phyloP scores from a whole-genome alignment of 2,329 filamentous ascomycete species.

The Fusarium nodosum region DNA sequence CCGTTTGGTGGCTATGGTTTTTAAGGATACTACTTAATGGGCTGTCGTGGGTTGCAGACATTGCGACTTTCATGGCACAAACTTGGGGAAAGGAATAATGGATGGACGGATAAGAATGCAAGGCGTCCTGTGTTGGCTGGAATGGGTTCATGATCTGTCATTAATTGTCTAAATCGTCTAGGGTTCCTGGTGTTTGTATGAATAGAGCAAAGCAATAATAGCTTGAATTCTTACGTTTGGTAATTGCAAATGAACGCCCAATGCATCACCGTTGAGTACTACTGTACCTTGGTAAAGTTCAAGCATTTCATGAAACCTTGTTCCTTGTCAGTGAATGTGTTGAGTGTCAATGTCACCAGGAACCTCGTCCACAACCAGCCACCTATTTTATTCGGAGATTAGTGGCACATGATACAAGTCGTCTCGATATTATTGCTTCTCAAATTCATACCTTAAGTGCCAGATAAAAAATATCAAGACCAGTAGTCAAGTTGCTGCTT shows the following conservation, averaged over 20 bases:
- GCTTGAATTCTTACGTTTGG: not conserved
- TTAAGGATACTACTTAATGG: slow-evolving; percentile 39
- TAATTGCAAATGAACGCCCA: not conserved
- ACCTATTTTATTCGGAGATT: slow-evolving; percentile 12
- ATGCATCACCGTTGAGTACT: slow-evolving; percentile 30
- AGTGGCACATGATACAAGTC: not conserved
- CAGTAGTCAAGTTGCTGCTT: not conserved
- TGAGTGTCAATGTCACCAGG: slow-evolving; percentile 8
- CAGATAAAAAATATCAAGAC: not conserved
- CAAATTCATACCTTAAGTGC: not conserved
- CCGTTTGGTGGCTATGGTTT: slow-evolving; percentile 54
- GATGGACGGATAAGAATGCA: slow-evolving; percentile 24
- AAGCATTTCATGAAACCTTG: slow-evolving; percentile 27
- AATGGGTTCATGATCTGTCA: slow-evolving; percentile 21
- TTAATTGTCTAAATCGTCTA: not conserved
- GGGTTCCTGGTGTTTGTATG: not conserved
- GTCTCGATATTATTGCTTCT: not conserved
- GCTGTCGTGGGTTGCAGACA: slow-evolving; percentile 50
- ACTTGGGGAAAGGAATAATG: slow-evolving; percentile 22
- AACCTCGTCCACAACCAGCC: slow-evolving; percentile 20
- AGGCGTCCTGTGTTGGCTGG: slow-evolving; percentile 39
- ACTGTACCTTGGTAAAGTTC: not conserved
- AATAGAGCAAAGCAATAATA: slow-evolving; percentile 14
- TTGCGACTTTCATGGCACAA: slow-evolving; percentile 48
- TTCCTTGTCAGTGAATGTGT: slow-evolving; percentile 22